Evolutionary conservation across 495 filamentous ascomycete genomes (phyloP).

Genomic region (Hyphodiscus hymeniophilus): DNA sequence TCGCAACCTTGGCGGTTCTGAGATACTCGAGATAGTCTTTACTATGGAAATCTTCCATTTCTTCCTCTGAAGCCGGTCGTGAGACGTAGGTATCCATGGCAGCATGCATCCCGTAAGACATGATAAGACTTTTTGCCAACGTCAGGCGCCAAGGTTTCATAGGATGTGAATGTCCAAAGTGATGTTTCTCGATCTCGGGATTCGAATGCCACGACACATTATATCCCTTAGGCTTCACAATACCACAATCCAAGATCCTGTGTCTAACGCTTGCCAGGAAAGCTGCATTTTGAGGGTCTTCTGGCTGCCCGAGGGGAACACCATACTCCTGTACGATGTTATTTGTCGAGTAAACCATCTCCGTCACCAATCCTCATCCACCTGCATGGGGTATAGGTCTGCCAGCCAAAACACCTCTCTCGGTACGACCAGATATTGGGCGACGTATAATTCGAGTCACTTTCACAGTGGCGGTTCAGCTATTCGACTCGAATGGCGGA

Average conservation of each 20-base stretch:
- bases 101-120: constrained; percentile 88
- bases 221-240: constrained; percentile 71
- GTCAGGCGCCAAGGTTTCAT: constrained; percentile 99
- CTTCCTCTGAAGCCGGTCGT: constrained; percentile 74
- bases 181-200: constrained; percentile 88
- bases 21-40: constrained; percentile 88
- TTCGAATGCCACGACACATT: constrained; percentile 96
- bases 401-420: neutral
- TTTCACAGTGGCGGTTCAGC: too few relatives aligned
- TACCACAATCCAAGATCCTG: constrained; percentile 63
- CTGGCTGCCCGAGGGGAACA: constrained; percentile 41
- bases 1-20: constrained; percentile 31
- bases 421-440: too few relatives aligned
- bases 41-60: constrained; percentile 80
- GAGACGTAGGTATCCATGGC: constrained; percentile 91
- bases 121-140: constrained; percentile 86
- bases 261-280: constrained; percentile 57
- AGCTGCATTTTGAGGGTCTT: constrained; percentile 47
- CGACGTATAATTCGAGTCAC: too few relatives aligned
- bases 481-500: too few relatives aligned
- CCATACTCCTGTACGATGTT: constrained; percentile 64
- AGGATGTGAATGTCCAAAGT: constrained; percentile 90
- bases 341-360: constrained; percentile 18
- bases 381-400: neutral
- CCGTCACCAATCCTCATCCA: neutral